phyloP scores from a whole-genome alignment of 768 basidiomycete species.

The Cyclocybe cylindracea region DNA sequence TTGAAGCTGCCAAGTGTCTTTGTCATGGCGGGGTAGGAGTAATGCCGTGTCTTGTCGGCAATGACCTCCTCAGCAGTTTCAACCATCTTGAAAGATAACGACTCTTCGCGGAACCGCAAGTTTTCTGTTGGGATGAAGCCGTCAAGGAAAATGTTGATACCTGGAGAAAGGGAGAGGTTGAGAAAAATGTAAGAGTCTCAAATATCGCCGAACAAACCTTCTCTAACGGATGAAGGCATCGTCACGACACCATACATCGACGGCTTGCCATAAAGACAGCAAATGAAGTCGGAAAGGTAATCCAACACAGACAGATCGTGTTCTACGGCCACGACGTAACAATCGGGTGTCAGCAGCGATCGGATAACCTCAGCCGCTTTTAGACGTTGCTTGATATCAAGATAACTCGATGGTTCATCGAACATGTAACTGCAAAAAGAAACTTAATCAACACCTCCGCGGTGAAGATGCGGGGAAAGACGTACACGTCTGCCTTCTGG shows the following conservation, averaged over 20 bases:
- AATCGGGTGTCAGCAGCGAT: slow-evolving; percentile 73
- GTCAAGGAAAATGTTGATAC: slow-evolving; percentile 99
- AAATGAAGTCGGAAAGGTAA: slow-evolving; percentile 98
- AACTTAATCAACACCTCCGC: background rate
- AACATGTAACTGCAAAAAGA: slow-evolving; percentile 82
- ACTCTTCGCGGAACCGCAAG: slow-evolving; percentile 95
- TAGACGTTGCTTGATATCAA: slow-evolving; percentile 95
- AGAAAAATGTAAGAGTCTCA: background rate
- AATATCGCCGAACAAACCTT: slow-evolving; percentile 57
- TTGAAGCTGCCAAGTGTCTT: slow-evolving; percentile 97
- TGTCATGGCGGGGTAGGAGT: slow-evolving; percentile 93
- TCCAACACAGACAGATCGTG: slow-evolving; percentile 98
- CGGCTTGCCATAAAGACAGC: slow-evolving; percentile 96
- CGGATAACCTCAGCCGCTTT: slow-evolving; percentile 96
- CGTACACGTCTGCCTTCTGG: slow-evolving; percentile 93
- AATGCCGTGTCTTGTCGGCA: slow-evolving; percentile 84
- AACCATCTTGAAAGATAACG: slow-evolving; percentile 95
- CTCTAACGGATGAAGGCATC: slow-evolving; percentile 96
- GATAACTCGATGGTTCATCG: slow-evolving; percentile 97
- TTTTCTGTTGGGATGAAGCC: slow-evolving; percentile 99
- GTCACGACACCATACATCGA: slow-evolving; percentile 99
- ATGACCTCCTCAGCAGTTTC: slow-evolving; percentile 93
- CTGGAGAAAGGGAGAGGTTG: slow-evolving; percentile 35
- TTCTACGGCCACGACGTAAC: slow-evolving; percentile 97
- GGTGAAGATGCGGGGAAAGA: slow-evolving; percentile 7